Conservation (phyloP, 805 yeast genomes). For the Starmerella khaoyaiensis region DNA sequence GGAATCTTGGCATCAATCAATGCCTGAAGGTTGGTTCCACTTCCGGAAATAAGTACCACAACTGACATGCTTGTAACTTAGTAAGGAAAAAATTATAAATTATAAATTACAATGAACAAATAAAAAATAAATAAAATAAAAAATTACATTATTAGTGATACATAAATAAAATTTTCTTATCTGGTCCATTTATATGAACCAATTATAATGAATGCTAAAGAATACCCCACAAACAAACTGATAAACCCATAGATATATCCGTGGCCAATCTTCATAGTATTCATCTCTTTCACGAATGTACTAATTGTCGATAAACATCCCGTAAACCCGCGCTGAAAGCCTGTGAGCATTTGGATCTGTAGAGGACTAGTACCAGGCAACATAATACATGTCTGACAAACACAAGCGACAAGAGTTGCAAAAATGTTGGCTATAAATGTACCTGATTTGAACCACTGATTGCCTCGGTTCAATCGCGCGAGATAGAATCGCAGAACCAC, state of each 20-base stretch:
- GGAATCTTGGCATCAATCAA: constrained; percentile 59
- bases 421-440: constrained; percentile 39
- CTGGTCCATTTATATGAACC: constrained; percentile 64
- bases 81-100: not conserved
- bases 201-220: constrained; percentile 41
- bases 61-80: too few species aligned
- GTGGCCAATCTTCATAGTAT: constrained; percentile 27
- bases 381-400: constrained; percentile 31
- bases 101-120: not conserved
- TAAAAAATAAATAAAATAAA: not conserved
- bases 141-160: not conserved
- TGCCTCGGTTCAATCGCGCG: constrained; percentile 36
- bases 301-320: constrained; percentile 65
- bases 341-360: constrained; percentile 35
- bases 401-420: constrained; percentile 36
- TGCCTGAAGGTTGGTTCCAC: constrained; percentile 90
- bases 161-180: not conserved
- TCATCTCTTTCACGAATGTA: constrained; percentile 61
- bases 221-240: constrained; percentile 39
- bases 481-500: constrained; percentile 46
- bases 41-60: not conserved
- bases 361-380: constrained; percentile 35
- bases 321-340: constrained; percentile 52
- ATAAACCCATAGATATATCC: constrained; percentile 40
- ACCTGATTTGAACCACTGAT: constrained; percentile 39